Evolutionary conservation across 148 eudicot species (phyloP).

Genomic region (Camellia granthamiana): DNA sequence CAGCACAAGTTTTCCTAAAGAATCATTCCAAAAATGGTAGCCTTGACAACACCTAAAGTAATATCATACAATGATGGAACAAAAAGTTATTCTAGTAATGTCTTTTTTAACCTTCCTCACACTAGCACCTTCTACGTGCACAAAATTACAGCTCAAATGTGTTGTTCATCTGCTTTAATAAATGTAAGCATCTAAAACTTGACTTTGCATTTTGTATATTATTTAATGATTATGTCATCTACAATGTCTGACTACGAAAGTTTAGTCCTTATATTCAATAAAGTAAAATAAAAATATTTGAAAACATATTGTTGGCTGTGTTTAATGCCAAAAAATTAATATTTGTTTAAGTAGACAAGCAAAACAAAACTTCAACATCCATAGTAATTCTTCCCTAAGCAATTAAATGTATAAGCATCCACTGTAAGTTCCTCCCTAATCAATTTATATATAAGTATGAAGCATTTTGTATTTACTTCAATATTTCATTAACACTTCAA

Average conservation of each 20-base stretch:
- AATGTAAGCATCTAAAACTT: not conserved
- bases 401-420: not conserved
- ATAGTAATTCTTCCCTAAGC: not conserved
- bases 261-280: not conserved
- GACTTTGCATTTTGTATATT: not conserved
- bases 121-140: not conserved
- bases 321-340: not conserved
- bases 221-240: not conserved
- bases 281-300: not conserved
- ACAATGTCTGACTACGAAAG: not conserved
- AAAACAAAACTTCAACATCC: not conserved
- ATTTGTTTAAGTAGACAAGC: not conserved
- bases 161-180: not conserved
- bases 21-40: not conserved
- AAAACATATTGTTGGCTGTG: not conserved
- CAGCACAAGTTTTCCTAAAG: not conserved
- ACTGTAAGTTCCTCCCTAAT: not conserved
- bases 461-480: not conserved
- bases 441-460: not conserved
- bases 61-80: not conserved
- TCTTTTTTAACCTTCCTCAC: not conserved
- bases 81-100: not conserved
- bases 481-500: not conserved
- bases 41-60: not conserved
- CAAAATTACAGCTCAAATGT: not conserved